Evolutionary conservation across 2,329 filamentous ascomycete species (phyloP).

Genomic region (Sphaerulina musiva): DNA sequence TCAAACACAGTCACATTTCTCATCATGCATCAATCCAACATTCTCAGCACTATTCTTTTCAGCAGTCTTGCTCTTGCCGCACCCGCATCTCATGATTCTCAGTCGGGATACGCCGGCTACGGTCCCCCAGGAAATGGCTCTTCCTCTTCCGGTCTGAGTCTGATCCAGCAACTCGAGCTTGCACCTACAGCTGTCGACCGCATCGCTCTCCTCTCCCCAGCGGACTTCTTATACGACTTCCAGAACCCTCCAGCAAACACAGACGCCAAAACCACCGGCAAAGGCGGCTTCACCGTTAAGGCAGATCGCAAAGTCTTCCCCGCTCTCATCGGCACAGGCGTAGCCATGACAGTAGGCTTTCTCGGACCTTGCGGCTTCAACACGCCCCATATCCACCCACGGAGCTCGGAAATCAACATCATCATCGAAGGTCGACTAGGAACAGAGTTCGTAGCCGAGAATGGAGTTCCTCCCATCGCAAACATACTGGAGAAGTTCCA

Average conservation of each 20-base stretch:
- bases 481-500: conserved; percentile 40
- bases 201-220: conserved; percentile 34
- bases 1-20: background rate
- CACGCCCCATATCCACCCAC: conserved; percentile 52
- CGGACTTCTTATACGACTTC: conserved; percentile 42
- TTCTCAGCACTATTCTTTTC: background rate
- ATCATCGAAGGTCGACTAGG: conserved; percentile 46
- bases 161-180: conserved; percentile 14
- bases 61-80: conserved; percentile 2
- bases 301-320: conserved; percentile 54
- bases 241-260: conserved; percentile 17
- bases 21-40: background rate
- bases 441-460: conserved; percentile 47
- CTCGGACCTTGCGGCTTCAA: conserved; percentile 51
- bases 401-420: conserved; percentile 49
- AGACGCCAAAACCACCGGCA: conserved; percentile 34
- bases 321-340: conserved; percentile 48
- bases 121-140: conserved; percentile 4
- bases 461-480: conserved; percentile 31
- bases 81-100: background rate
- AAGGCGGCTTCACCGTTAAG: conserved; percentile 46
- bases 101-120: too few relatives aligned
- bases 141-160: conserved; percentile 2
- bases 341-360: conserved; percentile 40
- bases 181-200: conserved; percentile 36